A percentile compares a stretch with the other conserved stretches of the same genome.
phyloP scores from a whole-genome alignment of 345 rosid species.

The Brassica rapa region DNA sequence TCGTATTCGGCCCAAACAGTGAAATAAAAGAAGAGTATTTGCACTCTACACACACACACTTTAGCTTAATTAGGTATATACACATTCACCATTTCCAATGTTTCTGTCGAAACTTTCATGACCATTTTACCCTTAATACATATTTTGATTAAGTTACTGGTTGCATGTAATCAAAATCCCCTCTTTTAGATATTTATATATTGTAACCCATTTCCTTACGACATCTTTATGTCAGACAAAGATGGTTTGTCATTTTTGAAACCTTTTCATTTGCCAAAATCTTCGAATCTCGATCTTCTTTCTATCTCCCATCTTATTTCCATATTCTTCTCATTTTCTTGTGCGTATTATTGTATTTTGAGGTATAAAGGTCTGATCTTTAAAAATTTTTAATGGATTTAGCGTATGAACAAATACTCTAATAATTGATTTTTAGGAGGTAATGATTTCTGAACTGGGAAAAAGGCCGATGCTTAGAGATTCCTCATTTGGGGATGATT shows the following conservation, averaged over 20 bases:
- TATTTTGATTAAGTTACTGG: too few relatives aligned
- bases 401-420: constrained; percentile 3
- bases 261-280: neutral
- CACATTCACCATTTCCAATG: neutral
- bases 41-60: neutral
- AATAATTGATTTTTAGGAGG: constrained; percentile 20
- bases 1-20: too few relatives aligned
- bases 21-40: too few relatives aligned
- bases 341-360: constrained; percentile 46
- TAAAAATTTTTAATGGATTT: constrained; percentile 19
- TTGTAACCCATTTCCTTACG: neutral
- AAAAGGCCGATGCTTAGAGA: constrained; percentile 64
- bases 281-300: too few relatives aligned
- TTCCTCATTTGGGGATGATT: constrained; percentile 61
- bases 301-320: too few relatives aligned
- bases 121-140: neutral
- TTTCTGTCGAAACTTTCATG: neutral
- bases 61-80: neutral
- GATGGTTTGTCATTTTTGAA: neutral
- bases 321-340: too few relatives aligned
- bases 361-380: constrained; percentile 39
- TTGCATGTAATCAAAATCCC: neutral
- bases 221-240: neutral
- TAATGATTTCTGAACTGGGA: constrained; percentile 62
- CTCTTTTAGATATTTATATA: too few relatives aligned